These are phyloP conservation scores for Chamaenerion angustifolium DNA, from an alignment of 345 rosid genomes.

Conservation along the genomic window DNA sequence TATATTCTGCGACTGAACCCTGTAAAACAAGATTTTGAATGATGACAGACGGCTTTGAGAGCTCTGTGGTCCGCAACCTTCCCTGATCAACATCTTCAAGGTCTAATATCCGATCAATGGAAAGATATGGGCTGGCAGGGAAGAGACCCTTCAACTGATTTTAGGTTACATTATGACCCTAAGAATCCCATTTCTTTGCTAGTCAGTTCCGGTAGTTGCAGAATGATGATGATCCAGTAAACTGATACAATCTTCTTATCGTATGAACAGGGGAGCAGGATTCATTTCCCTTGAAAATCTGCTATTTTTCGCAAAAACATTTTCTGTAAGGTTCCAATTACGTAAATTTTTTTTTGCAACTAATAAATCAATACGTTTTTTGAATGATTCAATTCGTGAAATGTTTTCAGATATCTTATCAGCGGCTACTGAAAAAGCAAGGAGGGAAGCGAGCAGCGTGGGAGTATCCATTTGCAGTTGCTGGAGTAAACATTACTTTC, in stretches of 20 bases:
- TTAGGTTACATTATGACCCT: constrained; percentile 33
- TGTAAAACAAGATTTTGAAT: not conserved
- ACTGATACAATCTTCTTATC: not conserved
- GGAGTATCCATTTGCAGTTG: constrained; percentile 98
- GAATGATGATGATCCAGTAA: too few species aligned
- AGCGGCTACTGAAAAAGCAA: constrained; percentile 45
- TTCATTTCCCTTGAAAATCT: constrained; percentile 88
- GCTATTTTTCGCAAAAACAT: constrained; percentile 82
- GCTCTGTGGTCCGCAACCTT: constrained; percentile 76
- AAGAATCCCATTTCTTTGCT: too few species aligned
- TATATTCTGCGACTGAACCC: too few species aligned
- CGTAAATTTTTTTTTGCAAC: not conserved
- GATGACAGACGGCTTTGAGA: constrained; percentile 55
- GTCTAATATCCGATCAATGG: constrained; percentile 84
- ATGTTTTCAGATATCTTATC: constrained; percentile 54
- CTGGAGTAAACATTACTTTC: constrained; percentile 88
- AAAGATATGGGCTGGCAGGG: constrained; percentile 99
- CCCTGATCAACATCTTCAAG: constrained; percentile 57
- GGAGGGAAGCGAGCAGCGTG: constrained; percentile 78
- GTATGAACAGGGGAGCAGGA: constrained; percentile 70
- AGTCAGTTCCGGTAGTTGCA: not conserved
- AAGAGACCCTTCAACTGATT: constrained; percentile 89
- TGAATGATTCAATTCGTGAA: not conserved
- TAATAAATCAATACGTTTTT: not conserved
- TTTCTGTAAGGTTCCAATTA: constrained; percentile 32